Base-by-base conservation (phyloP, 2,329 filamentous ascomycete genomes). In the Colletotrichum theobromicola region DNA sequence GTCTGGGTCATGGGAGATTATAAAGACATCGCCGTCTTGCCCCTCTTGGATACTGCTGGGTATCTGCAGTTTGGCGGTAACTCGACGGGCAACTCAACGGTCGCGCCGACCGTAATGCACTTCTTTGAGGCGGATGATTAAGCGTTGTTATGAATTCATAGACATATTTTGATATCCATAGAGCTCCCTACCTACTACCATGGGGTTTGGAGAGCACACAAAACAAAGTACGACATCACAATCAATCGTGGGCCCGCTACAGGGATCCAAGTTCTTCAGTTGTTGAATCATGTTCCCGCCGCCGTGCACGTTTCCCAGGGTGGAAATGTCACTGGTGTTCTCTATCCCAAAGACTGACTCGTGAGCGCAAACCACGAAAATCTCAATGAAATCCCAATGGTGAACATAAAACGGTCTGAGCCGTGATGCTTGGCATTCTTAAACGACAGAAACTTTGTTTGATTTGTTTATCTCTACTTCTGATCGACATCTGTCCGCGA, bases 41-140 rank as follows among this genome's bases (percentile, higher is more conserved):
- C 63, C 80, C 12, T 82, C 82, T 1, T 82, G n/a, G 70, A 85
- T 63, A 80, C 84, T 13, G 75, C 75, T 9, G 85, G 85, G 1
- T 89, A 89, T 68, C 73, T 88, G 5, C 76, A 80, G 1, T 89
- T 84, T 69, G 87, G 86, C 0, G 87, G 87, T 1, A 84, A 79
- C 34, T 87, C 85, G 1, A 87, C 87, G 60, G 87, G 87, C 3
- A 88, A 85, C 62, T 53, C 70, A 37, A 70, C 73, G 18, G 55
- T 26, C 32, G 50, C 70, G 15, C 73, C 73, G 76, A 76, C 10
- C 81, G 73, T 75, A 5, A 57, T 66, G 37, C 70, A 73, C 30
- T 75, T 65, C 34, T 75, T 75, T 32, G 73, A 75, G 1, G 37
- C 34, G 10, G 73, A 70, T 4, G 9, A 67, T 8, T 58, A 64